These are phyloP conservation scores for Beauveria brongniartii DNA, from an alignment of 2,329 filamentous ascomycete genomes.

Conservation along the genomic window DNA sequence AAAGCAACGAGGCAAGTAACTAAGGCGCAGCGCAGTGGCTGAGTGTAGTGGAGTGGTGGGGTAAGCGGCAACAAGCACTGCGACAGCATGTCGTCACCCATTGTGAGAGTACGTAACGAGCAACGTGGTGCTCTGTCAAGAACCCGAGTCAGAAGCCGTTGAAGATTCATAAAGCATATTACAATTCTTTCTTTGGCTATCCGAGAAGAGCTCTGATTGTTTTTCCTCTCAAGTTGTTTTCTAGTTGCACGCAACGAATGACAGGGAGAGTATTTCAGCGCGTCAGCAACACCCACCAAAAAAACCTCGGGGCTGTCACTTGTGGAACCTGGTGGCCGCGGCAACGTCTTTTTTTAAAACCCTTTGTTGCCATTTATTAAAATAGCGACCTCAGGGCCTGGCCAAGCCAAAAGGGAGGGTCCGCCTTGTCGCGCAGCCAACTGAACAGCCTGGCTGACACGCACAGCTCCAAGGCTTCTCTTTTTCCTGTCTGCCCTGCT, in stretches of 20 bases:
- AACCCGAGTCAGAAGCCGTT: no score
- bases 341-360: neutral
- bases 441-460: constrained; percentile 2
- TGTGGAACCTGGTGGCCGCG: constrained; percentile 8
- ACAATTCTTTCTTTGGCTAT: no score
- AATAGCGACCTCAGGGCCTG: neutral
- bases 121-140: neutral
- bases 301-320: neutral
- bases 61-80: neutral
- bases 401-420: neutral
- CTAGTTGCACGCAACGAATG: no score
- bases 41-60: neutral
- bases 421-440: constrained; percentile 9
- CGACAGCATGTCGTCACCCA: neutral
- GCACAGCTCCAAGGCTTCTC: neutral
- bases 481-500: neutral
- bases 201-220: no score
- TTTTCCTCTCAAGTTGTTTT: no score
- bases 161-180: no score
- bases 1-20: neutral
- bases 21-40: constrained; percentile 4
- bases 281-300: neutral
- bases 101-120: neutral
- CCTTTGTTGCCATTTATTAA: no score
- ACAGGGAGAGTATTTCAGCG: no score